phyloP scores from a whole-genome alignment of 768 basidiomycete genomes.

The Cubamyces sp. region DNA sequence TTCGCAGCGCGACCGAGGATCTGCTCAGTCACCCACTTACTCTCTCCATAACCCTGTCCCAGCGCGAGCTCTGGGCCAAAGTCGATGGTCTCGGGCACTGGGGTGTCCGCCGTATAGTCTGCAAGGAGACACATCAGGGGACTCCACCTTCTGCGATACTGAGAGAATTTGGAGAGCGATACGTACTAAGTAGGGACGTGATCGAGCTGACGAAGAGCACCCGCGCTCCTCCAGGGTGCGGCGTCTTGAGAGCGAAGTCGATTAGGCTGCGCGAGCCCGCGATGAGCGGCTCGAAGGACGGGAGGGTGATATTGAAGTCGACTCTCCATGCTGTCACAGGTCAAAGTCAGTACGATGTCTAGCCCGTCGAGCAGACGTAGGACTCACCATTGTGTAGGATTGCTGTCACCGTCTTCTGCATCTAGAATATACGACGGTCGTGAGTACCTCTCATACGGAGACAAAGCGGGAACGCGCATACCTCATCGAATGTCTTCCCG shows the following conservation, averaged over 20 bases:
- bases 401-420: conserved; percentile 34
- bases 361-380: no score
- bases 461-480: not conserved
- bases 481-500: conserved; percentile 20
- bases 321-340: conserved; percentile 42
- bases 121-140: not conserved
- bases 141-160: not conserved
- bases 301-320: conserved; percentile 45
- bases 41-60: conserved; percentile 50
- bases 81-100: conserved; percentile 5
- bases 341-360: not conserved
- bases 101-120: conserved; percentile 1
- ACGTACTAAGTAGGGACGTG: conserved; percentile 14
- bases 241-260: conserved; percentile 17
- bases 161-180: not conserved
- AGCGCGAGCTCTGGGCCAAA: conserved; percentile 38
- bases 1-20: conserved; percentile 38
- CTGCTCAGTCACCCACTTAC: conserved; percentile 50
- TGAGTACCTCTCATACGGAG: not conserved
- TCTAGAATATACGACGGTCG: not conserved
- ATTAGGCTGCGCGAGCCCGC: conserved; percentile 27
- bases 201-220: conserved; percentile 31
- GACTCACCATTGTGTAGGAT: conserved; percentile 42
- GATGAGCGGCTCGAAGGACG: conserved; percentile 43
- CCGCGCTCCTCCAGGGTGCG: conserved; percentile 14